Evolutionary conservation across 1,139 yeast genomes (phyloP), one percentile per base, ranked within the genome.

Genomic region (Zhuliangozyma blackwelliae): DNA sequence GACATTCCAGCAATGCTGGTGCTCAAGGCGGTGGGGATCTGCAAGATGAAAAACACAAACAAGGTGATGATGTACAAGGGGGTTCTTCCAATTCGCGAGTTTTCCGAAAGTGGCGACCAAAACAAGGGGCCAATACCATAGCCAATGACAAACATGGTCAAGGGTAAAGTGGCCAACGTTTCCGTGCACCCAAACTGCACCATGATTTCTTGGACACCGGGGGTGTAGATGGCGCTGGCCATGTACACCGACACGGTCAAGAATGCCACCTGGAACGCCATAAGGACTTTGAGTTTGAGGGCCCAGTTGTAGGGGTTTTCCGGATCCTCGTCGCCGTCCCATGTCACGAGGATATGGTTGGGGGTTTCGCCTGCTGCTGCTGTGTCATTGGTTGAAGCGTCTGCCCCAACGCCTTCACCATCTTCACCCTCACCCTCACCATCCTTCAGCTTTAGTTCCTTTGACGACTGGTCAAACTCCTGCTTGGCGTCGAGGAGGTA

Each of bases 61-160:
- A 62, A 49, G 3, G 66, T 55, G 27, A 48, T 33, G 32, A 61
- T 45, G 42, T 65, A 65, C 31, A 63, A 51, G 25, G 63, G 51
- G 35, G 71, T 75, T 45, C 88, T 64, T 3, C 88, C 88, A 38
- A 79, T 68, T 12, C 59, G 58, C 8, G 60, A 48, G 37, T 57
- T 53, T 50, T 79, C 84, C 5, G 79, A 68, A 40, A 78, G 41
- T 1, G 85, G 83, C 2, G 79, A 65, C 37, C 76, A 68, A 1
- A 76, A 42, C 63, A 75, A 57, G 10, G 81, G 82, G 0, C 81
- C 81, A 25, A 73, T 33, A 21, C 81, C 83, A 46, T 75, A 77
- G 1, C 82, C 84, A 16, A 77, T 44, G 10, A 78, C 77, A 45
- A 51, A 61, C 34, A 58, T 36, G 6, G 62, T 40, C 31, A 61